Evolutionary conservation across 1,284 basidiomycete species (phyloP).

Genomic region (Violaceomyces palustris): DNA sequence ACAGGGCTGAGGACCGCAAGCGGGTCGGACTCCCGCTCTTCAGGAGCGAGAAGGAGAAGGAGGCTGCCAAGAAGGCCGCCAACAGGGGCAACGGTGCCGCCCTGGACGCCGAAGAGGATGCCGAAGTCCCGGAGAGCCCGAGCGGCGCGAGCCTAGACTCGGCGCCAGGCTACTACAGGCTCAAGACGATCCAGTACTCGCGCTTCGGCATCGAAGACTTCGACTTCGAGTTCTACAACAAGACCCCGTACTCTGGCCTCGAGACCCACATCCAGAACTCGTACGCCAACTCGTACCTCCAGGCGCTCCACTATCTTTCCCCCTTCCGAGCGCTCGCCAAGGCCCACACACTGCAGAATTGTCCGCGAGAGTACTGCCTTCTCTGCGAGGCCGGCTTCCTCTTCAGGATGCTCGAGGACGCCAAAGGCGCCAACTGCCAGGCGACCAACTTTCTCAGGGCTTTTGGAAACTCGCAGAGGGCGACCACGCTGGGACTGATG

Average conservation of each 20-base stretch:
- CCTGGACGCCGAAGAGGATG: slow-evolving; percentile 28
- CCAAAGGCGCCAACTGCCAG: slow-evolving; percentile 88
- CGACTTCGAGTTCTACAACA: slow-evolving; percentile 68
- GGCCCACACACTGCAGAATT: slow-evolving; percentile 75
- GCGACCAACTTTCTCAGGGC: slow-evolving; percentile 94
- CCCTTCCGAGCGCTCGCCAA: slow-evolving; percentile 79
- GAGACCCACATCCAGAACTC: slow-evolving; percentile 97
- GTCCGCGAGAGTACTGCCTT: slow-evolving; percentile 81
- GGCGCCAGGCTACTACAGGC: slow-evolving; percentile 78
- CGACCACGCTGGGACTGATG: slow-evolving; percentile 79
- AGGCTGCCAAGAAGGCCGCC: slow-evolving; percentile 39
- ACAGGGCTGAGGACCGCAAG: slow-evolving; percentile 39
- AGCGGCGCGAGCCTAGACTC: slow-evolving; percentile 17
- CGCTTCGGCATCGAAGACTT: slow-evolving; percentile 99
- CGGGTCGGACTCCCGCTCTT: slow-evolving; percentile 62
- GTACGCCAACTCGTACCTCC: slow-evolving; percentile 88
- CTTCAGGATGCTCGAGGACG: slow-evolving; percentile 91
- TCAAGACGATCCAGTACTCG: slow-evolving; percentile 95
- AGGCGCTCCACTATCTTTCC: slow-evolving; percentile 76
- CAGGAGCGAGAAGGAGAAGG: slow-evolving; percentile 68
- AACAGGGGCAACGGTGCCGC: too few species aligned
- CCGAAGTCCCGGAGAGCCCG: slow-evolving; percentile 10
- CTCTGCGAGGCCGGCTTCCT: slow-evolving; percentile 94
- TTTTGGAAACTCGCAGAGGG: slow-evolving; percentile 69
- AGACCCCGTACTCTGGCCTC: slow-evolving; percentile 78